Evolutionary conservation across 371 early-diverging fungal genomes (phyloP).

Genomic region (Nematocida minor): DNA sequence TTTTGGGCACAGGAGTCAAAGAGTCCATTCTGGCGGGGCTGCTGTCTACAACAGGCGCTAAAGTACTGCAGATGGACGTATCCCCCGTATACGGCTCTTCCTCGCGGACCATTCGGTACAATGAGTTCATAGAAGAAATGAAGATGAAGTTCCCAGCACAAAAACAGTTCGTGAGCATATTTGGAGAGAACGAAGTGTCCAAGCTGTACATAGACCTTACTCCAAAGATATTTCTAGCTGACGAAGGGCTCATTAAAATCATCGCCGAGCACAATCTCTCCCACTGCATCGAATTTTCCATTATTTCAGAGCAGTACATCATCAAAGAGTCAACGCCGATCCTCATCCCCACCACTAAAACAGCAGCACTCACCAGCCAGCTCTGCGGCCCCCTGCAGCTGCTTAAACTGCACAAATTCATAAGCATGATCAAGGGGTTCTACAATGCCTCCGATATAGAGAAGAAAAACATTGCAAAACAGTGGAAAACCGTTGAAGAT

Average conservation of each 20-base stretch:
- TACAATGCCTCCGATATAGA: conserved; percentile 71
- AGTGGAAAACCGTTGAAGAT: conserved; percentile 70
- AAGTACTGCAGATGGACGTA: conserved; percentile 90
- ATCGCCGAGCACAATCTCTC: conserved; percentile 84
- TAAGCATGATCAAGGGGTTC: conserved; percentile 66
- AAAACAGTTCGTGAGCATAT: not conserved
- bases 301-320: conserved; percentile 86
- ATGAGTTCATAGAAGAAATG: conserved; percentile 66
- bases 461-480: not conserved
- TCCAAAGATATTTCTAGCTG: conserved; percentile 98
- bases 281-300: conserved; percentile 88
- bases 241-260: conserved; percentile 73
- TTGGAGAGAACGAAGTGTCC: conserved; percentile 68
- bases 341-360: conserved; percentile 85
- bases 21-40: conserved; percentile 97
- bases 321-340: conserved; percentile 72
- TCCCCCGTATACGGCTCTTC: conserved; percentile 96
- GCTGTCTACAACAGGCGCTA: conserved; percentile 89
- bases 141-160: conserved; percentile 69
- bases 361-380: conserved; percentile 76
- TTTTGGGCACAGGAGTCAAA: conserved; percentile 86
- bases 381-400: conserved; percentile 90
- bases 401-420: conserved; percentile 80
- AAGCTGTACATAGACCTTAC: conserved; percentile 94
- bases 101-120: conserved; percentile 59